phyloP scores from a whole-genome alignment of 164 flowering plant species.

The Annona squamosa region DNA sequence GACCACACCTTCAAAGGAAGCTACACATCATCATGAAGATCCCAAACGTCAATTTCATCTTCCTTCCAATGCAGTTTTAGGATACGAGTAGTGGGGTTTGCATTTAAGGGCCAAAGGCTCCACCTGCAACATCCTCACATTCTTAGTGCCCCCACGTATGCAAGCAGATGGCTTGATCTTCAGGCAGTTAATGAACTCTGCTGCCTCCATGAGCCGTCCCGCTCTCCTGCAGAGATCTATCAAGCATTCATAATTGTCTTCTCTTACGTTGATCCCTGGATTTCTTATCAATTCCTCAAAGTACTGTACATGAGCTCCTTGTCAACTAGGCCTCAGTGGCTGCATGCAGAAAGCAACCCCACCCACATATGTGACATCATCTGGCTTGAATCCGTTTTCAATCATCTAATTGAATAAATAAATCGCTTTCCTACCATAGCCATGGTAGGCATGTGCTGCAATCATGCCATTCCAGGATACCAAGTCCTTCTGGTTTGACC shows the following conservation, averaged over 20 bases:
- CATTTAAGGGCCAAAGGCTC: conserved; percentile 1
- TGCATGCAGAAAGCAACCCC: conserved; percentile 5
- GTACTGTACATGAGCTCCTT: conserved; percentile 4
- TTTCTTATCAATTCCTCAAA: conserved; percentile 6
- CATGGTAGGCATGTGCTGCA: conserved; percentile 16
- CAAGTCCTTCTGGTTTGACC: conserved; percentile 13
- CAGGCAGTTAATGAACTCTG: conserved; percentile 4
- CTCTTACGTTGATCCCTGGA: conserved; percentile 5
- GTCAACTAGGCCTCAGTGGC: conserved; percentile 12
- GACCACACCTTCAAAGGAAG: too few relatives aligned
- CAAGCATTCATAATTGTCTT: conserved; percentile 17
- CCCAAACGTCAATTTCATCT: too few relatives aligned
- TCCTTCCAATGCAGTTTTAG: too few relatives aligned
- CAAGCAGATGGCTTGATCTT: conserved; percentile 6
- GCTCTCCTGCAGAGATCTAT: conserved; percentile 16
- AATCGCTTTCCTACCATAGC: conserved; percentile 11
- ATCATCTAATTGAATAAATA: conserved; percentile 9
- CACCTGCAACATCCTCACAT: conserved; percentile 7
- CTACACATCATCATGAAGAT: too few relatives aligned
- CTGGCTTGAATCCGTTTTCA: conserved; percentile 6
- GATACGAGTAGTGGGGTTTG: too few relatives aligned
- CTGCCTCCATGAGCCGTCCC: conserved; percentile 16
- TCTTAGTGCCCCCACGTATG: conserved; percentile 3
- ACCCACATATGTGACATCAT: conserved; percentile 17
- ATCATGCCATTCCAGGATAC: conserved; percentile 16